Percentiles rank a stretch among this genome's conserved stretches.
Conservation (phyloP, 768 basidiomycete genomes). For the Exsudoporus frostii region DNA sequence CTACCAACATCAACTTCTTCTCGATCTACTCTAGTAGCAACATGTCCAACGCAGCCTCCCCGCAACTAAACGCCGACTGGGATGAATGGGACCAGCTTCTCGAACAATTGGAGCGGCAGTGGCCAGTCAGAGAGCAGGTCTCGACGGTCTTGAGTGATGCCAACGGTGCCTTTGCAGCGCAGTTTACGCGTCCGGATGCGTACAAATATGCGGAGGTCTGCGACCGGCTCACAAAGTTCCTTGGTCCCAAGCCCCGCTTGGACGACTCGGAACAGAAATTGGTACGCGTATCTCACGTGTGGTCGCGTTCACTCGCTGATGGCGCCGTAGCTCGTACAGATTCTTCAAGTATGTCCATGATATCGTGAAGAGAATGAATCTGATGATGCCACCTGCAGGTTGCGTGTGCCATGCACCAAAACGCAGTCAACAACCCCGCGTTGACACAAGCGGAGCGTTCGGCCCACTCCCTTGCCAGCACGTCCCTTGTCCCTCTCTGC, state of each 20-base stretch:
- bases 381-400: slow-evolving; percentile 10
- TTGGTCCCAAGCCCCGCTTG: slow-evolving; percentile 1
- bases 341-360: slow-evolving; percentile 16
- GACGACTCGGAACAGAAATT: slow-evolving; percentile 6
- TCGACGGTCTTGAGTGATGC: slow-evolving; percentile 4
- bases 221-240: slow-evolving; percentile 7
- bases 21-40: background rate
- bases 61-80: background rate
- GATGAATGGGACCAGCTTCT: slow-evolving; percentile 1
- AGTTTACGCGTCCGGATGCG: slow-evolving; percentile 14
- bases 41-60: slow-evolving; percentile 8
- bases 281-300: slow-evolving; percentile 4
- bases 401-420: slow-evolving; percentile 25
- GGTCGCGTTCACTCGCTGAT: background rate
- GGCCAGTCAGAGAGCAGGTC: background rate
- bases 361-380: background rate
- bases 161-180: slow-evolving; percentile 12
- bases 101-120: background rate
- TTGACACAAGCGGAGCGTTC: slow-evolving; percentile 6
- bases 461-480: slow-evolving; percentile 7
- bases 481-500: slow-evolving; percentile 8
- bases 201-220: slow-evolving; percentile 8
- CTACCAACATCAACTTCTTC: background rate
- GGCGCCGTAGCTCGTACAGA: slow-evolving; percentile 11
- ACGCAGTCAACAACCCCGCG: slow-evolving; percentile 11